Percentiles rank a stretch among this genome's conserved stretches.
Evolutionary conservation across 495 filamentous ascomycete species (phyloP).

Genomic region (Durotheca rogersii): DNA sequence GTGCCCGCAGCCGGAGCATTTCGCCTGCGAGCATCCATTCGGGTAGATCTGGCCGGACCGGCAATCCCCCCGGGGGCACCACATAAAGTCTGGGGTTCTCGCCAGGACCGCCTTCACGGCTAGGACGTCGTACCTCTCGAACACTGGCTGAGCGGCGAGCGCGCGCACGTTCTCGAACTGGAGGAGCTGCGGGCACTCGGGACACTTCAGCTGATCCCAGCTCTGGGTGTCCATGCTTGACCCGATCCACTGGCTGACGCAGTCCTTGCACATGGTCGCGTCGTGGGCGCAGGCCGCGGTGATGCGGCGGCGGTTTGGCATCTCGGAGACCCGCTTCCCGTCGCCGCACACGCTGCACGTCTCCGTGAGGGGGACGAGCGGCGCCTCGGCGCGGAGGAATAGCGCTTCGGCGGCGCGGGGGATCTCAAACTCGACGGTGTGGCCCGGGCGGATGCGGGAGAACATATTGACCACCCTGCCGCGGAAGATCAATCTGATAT

Average conservation of each 20-base stretch:
- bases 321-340: constrained; percentile 36
- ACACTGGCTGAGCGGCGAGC: constrained; percentile 33
- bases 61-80: constrained; percentile 45
- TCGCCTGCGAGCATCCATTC: constrained; percentile 38
- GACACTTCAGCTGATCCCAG: constrained; percentile 43
- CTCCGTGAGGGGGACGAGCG: constrained; percentile 37
- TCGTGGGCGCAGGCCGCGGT: constrained; percentile 39
- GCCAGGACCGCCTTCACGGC: constrained; percentile 35
- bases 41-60: constrained; percentile 47
- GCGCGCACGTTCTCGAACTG: constrained; percentile 36
- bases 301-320: constrained; percentile 34
- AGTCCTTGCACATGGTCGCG: constrained; percentile 39
- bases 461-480: constrained; percentile 15
- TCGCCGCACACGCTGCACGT: constrained; percentile 44
- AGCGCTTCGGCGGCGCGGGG: constrained; percentile 29
- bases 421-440: constrained; percentile 37
- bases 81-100: constrained; percentile 40
- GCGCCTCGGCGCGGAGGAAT: constrained; percentile 37
- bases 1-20: constrained; percentile 41
- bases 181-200: constrained; percentile 42
- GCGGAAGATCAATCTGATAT: constrained; percentile 26
- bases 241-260: constrained; percentile 39
- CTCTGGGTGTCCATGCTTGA: constrained; percentile 34
- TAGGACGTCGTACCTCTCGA: constrained; percentile 39
- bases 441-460: constrained; percentile 29